These are phyloP conservation scores for Talaromyces sp. DNA, from an alignment of 2,329 filamentous ascomycete genomes.

Conservation along the genomic window DNA sequence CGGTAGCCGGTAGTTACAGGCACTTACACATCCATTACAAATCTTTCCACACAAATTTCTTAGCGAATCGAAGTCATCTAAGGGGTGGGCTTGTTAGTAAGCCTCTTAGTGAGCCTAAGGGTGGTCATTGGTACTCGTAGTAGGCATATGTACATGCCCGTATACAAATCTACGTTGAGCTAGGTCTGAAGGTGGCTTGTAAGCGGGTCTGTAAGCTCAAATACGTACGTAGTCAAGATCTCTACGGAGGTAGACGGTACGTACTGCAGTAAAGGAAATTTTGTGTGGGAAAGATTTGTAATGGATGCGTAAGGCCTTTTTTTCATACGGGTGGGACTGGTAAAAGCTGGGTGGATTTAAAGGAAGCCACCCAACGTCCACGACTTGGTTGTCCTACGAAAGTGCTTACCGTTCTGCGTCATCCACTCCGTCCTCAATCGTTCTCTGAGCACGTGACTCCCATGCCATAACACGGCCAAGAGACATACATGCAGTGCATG, in stretches of 20 bases:
- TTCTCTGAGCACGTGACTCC: neutral
- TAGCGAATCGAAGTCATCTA: too few relatives aligned
- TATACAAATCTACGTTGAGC: too few relatives aligned
- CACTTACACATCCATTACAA: neutral
- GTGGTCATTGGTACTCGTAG: too few relatives aligned
- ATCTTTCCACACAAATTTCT: neutral
- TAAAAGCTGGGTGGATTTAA: too few relatives aligned
- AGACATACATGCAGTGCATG: neutral
- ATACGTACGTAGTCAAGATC: too few relatives aligned
- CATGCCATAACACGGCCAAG: neutral
- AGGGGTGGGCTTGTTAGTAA: too few relatives aligned
- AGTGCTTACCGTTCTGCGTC: neutral
- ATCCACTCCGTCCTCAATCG: neutral
- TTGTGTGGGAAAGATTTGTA: neutral
- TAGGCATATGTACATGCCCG: too few relatives aligned
- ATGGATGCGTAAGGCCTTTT: neutral
- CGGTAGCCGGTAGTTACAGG: neutral
- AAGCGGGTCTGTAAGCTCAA: neutral
- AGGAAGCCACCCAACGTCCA: neutral
- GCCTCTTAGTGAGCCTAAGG: too few relatives aligned
- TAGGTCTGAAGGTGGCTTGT: neutral
- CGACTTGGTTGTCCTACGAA: neutral
- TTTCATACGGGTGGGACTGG: too few relatives aligned
- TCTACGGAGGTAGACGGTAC: too few relatives aligned
- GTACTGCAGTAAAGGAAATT: too few relatives aligned